Evolutionary conservation across 2,329 filamentous ascomycete species (phyloP).

Genomic region (Alternaria atra): DNA sequence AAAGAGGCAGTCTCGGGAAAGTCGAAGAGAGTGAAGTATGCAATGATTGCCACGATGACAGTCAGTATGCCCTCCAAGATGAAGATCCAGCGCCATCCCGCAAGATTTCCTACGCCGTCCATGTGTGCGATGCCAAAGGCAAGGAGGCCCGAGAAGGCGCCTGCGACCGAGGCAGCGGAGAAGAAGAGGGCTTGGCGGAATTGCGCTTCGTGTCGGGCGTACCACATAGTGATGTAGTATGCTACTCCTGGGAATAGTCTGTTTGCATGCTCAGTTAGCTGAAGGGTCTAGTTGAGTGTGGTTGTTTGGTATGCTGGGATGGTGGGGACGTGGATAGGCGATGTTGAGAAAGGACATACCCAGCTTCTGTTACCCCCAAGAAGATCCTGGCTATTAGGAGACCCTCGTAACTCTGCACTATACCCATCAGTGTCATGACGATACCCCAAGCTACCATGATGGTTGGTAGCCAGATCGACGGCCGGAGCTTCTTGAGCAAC

Average conservation of each 20-base stretch:
- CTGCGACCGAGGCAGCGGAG: conserved; percentile 65
- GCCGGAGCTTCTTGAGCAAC: conserved; percentile 66
- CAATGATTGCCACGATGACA: conserved; percentile 45
- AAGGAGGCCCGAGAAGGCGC: conserved; percentile 68
- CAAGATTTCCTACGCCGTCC: conserved; percentile 60
- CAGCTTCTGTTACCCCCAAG: conserved; percentile 52
- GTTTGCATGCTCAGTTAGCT: background rate
- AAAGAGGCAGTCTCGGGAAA: conserved; percentile 69
- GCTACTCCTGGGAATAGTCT: conserved; percentile 50
- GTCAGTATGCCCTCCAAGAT: conserved; percentile 50
- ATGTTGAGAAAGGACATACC: conserved; percentile 20
- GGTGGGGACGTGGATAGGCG: background rate
- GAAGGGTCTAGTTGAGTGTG: too few relatives aligned
- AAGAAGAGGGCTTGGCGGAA: conserved; percentile 68
- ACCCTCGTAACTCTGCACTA: conserved; percentile 57
- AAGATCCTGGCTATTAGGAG: conserved; percentile 58
- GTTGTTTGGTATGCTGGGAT: background rate
- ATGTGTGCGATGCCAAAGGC: conserved; percentile 68
- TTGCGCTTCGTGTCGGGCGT: conserved; percentile 67
- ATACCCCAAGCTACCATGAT: conserved; percentile 63
- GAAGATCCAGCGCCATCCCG: conserved; percentile 49
- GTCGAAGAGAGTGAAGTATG: conserved; percentile 67
- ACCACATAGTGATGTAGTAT: conserved; percentile 71
- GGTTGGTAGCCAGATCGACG: conserved; percentile 51
- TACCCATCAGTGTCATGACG: conserved; percentile 61